These are phyloP conservation scores for Dichotomocladium elegans DNA, from an alignment of 371 early-diverging fungal genomes.

Conservation along the genomic window DNA sequence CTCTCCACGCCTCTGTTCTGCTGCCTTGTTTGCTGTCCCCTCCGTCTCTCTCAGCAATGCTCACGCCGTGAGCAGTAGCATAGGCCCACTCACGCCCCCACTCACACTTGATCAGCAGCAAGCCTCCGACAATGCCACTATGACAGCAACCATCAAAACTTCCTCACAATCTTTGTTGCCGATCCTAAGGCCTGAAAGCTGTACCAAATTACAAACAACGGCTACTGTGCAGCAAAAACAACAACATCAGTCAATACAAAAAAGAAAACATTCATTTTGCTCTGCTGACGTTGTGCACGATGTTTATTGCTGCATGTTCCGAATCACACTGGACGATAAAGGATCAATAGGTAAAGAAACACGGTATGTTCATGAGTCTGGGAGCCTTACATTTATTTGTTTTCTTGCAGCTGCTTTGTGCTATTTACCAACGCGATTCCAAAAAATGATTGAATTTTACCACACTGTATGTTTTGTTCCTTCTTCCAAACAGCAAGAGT, in stretches of 20 bases:
- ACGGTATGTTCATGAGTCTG: too few relatives aligned
- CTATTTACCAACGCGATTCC: conserved; percentile 23
- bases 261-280: background rate
- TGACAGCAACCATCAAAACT: background rate
- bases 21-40: conserved; percentile 8
- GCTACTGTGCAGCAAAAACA: background rate
- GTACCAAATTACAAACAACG: background rate
- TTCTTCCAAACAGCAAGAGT: background rate
- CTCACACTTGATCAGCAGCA: conserved; percentile 1
- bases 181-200: background rate
- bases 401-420: conserved; percentile 22
- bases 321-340: conserved; percentile 14
- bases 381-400: too few relatives aligned
- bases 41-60: conserved; percentile 5
- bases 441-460: conserved; percentile 18
- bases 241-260: background rate
- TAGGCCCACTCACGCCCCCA: conserved; percentile 10
- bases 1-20: conserved; percentile 8
- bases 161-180: background rate
- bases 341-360: conserved; percentile 17
- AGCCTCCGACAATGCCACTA: background rate
- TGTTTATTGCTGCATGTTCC: conserved; percentile 11
- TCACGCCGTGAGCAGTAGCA: conserved; percentile 6
- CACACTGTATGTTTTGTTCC: conserved; percentile 20
- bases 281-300: conserved; percentile 15